phyloP scores from a whole-genome alignment of 2,329 filamentous ascomycete species.

The Trichoderma atroviride region DNA sequence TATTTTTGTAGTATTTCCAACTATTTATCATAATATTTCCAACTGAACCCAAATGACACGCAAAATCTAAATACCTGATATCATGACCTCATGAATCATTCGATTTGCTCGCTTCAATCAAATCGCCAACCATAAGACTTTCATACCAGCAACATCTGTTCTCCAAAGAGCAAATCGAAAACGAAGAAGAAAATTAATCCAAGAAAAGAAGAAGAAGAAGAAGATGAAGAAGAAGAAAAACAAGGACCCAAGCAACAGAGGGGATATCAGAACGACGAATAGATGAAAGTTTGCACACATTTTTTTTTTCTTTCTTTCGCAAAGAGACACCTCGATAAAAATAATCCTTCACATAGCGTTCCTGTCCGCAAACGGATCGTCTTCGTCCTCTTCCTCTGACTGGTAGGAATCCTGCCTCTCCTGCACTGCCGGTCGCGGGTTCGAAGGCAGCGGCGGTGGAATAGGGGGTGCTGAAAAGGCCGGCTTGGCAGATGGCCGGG shows the following conservation, averaged over 20 bases:
- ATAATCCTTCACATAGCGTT: constrained; percentile 60
- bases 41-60: background rate
- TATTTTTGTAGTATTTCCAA: background rate
- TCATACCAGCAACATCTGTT: background rate
- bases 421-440: constrained; percentile 35
- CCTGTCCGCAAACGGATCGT: constrained; percentile 83
- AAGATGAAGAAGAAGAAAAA: too few relatives aligned
- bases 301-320: background rate
- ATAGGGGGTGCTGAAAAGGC: constrained; percentile 39
- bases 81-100: constrained; percentile 18
- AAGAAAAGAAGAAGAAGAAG: background rate
- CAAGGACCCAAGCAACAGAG: background rate
- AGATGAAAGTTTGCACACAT: background rate
- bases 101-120: constrained; percentile 8
- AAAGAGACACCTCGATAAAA: background rate
- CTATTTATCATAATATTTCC: background rate
- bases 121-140: background rate
- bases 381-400: constrained; percentile 62
- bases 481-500: constrained; percentile 48
- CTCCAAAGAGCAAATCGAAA: background rate
- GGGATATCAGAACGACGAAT: background rate
- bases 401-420: constrained; percentile 35
- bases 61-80: background rate
- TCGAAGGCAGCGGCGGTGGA: constrained; percentile 44
- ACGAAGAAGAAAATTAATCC: background rate